phyloP scores from a whole-genome alignment of 257 asterid species.

The Nicotiana benthamiana region DNA sequence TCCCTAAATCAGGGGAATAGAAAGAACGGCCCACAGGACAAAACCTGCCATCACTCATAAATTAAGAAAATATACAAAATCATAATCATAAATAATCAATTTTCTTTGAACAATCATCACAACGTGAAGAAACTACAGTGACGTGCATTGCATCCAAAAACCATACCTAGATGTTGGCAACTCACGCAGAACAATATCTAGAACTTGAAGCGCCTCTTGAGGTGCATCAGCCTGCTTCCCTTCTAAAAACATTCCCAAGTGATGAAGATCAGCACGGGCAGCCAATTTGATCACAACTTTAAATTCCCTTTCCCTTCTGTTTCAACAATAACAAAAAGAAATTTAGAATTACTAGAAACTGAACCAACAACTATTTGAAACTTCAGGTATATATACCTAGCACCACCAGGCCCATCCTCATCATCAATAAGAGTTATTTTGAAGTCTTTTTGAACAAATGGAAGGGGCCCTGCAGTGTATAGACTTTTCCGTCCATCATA shows the following conservation, averaged over 20 bases:
- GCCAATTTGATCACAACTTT: constrained; percentile 79
- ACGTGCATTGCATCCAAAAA: neutral
- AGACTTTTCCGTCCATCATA: constrained; percentile 95
- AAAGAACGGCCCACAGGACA: constrained; percentile 80
- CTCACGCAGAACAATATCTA: constrained; percentile 93
- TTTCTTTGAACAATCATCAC: neutral
- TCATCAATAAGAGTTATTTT: constrained; percentile 60
- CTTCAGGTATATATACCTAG: constrained; percentile 29
- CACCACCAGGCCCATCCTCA: constrained; percentile 61
- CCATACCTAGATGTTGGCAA: constrained; percentile 63
- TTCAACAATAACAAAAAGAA: constrained; percentile 1
- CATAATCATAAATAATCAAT: neutral
- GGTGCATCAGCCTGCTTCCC: constrained; percentile 97
- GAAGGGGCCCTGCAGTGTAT: constrained; percentile 93
- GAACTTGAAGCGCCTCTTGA: constrained; percentile 87
- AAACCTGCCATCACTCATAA: constrained; percentile 30
- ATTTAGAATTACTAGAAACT: neutral
- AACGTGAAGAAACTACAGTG: neutral
- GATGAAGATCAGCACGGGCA: constrained; percentile 92
- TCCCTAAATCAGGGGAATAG: constrained; percentile 71
- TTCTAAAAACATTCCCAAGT: constrained; percentile 77
- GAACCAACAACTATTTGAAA: neutral
- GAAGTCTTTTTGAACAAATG: constrained; percentile 66
- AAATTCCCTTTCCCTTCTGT: constrained; percentile 82
- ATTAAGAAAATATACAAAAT: neutral